These are phyloP conservation scores for Scedosporium boydii DNA, from an alignment of 2,329 filamentous ascomycete genomes.

Conservation along the genomic window DNA sequence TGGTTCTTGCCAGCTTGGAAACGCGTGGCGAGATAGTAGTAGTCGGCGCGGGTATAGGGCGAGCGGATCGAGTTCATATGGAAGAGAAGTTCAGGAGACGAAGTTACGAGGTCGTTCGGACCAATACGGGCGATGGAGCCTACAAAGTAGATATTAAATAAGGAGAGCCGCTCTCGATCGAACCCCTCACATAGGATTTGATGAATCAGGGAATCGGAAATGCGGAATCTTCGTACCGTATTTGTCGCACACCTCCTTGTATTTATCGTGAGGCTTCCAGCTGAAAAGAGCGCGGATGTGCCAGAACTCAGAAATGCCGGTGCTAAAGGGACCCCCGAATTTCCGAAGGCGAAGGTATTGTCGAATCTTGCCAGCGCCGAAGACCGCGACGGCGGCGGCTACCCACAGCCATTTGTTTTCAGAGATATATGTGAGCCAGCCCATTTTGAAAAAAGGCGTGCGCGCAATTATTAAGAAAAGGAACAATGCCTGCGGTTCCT, in stretches of 20 bases:
- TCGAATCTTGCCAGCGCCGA: slow-evolving; percentile 11
- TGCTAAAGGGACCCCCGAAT: slow-evolving; percentile 26
- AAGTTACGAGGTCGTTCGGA: slow-evolving; percentile 29
- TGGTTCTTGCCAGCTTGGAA: slow-evolving; percentile 45
- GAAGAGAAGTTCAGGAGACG: slow-evolving; percentile 27
- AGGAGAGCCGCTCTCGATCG: background rate
- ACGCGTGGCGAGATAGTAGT: slow-evolving; percentile 36
- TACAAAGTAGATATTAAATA: background rate
- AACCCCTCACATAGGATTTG: slow-evolving; percentile 12
- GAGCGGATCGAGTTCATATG: slow-evolving; percentile 26
- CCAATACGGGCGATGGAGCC: slow-evolving; percentile 30
- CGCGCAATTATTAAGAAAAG: no score
- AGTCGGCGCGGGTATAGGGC: slow-evolving; percentile 25
- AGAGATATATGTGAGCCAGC: background rate
- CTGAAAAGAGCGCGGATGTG: slow-evolving; percentile 22
- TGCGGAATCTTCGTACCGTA: slow-evolving; percentile 18
- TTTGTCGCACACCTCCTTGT: slow-evolving; percentile 24
- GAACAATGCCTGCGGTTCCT: background rate
- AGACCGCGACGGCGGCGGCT: background rate
- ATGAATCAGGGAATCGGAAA: slow-evolving; percentile 10
- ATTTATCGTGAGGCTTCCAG: slow-evolving; percentile 22
- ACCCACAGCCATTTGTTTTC: background rate
- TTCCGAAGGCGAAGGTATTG: slow-evolving; percentile 27
- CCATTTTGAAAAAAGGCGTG: background rate
- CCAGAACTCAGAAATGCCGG: slow-evolving; percentile 30